Evolutionary conservation across 441 rosid species (phyloP), one percentile per base, ranked within the genome.

Genomic region (Populus hybrid): DNA sequence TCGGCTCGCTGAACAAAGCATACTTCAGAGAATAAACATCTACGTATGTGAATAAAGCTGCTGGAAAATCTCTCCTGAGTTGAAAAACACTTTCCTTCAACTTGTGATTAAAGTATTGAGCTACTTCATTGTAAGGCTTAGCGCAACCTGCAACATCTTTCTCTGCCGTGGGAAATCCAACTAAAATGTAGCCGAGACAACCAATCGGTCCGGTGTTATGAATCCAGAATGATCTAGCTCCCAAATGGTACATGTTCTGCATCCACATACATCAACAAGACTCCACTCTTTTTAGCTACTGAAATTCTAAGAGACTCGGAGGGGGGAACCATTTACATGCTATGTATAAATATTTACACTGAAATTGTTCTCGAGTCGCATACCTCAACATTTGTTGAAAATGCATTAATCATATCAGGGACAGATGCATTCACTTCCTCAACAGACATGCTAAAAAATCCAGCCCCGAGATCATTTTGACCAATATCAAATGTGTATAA

Each of bases 401-500:
- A 85, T 79, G 78, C 82, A 83, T 38, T 81, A 10, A 91, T 80
- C 66, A 92, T 85, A 79, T 73, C 75, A 5, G 97, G 96, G 83
- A 93, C 85, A 5, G 92, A 83, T 69, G 86, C 89, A 78, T 78
- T 78, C 79, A 90, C 94, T 84, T 89, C 86, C 76, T 86, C 84
- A 72, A 70, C 84, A 1, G 85, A 83, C 38, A 84, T 64, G 74
- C 87, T 91, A 69, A 89, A 76, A 70, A 87, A 78, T 14, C 85
- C 88, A 1, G 72, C 82, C 14, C 83, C 79, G 4, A 93, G 85
- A 82, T 93, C 99, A 70, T 95, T 95, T 75, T 93, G 98, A 28
- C 97, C 99, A 0, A 91, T 88, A 80, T 95, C 98, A 5, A 93
- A 80, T 30, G 88, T 89, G 80, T 92, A 91, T 36, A 91, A 85